Base-by-base conservation (phyloP, 2,329 filamentous ascomycete species). In the Trichoderma simmonsii region DNA sequence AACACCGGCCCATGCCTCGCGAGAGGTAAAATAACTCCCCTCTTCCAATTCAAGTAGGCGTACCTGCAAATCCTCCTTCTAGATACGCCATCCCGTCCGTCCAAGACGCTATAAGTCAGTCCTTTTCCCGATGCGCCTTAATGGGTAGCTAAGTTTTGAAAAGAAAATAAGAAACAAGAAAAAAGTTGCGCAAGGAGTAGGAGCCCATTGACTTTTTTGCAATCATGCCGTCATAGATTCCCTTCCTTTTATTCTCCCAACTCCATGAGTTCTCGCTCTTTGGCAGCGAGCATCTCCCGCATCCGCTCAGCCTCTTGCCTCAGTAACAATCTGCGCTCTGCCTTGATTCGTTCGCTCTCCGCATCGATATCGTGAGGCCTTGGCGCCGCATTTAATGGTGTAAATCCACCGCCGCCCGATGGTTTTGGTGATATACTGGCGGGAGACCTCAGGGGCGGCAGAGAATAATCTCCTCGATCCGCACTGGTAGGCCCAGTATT, bases 241-340 rank as follows among this genome's bases (percentile, higher is more conserved):
- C 34, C 14, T 66, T 70, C 62, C 61, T 18, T 77, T 74, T 74
- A 28, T 74, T 76, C 64, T 78, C 79, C 63, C 12, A 82, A 74
- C 63, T 81, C 81, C 76, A 80, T 79, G 21, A 95, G 82, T 77
- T 95, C 92, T 61, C 89, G 86, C 81, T 95, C 92, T 77, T 94
- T 95, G 14, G 89, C 91, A 11, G 89, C 86, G 34, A 95, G 84
- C 80, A 92, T 85, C 79, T 91, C 89, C 48, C 92, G 87, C 90
- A 96, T 96, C 67, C 86, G 85, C 77, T 95, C 92, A 0, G 92
- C 90, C 79, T 97, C 93, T 28, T 89, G 86, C 78, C 91, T 87
- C 63, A 97, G 82, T 62, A 90, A 87, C 9, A 88, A 88, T 63
- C 91, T 86, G 70, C 90, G 86, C 74, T 92, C 91, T 4, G 87